A percentile compares a stretch with the other conserved stretches of the same genome.
phyloP scores from a whole-genome alignment of 2,329 filamentous ascomycete species.

The Didymosphaeria variabile region DNA sequence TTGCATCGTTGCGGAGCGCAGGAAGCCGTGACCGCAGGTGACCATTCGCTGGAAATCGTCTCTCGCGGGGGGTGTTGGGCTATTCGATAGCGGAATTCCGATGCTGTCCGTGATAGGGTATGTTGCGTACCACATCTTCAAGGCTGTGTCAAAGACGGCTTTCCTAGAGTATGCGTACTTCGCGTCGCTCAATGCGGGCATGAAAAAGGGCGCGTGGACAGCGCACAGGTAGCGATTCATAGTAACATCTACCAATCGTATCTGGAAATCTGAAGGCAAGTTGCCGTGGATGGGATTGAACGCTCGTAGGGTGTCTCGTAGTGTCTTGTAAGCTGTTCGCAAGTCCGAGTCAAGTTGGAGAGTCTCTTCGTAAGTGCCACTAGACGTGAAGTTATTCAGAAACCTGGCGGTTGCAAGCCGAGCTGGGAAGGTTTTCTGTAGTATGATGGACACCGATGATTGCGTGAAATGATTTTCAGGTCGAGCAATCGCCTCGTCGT shows the following conservation, averaged over 20 bases:
- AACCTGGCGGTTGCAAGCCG: conserved; percentile 49
- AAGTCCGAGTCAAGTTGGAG: conserved; percentile 35
- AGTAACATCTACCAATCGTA: conserved; percentile 35
- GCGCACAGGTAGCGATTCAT: conserved; percentile 39
- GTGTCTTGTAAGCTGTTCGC: conserved; percentile 28
- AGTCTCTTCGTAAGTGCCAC: conserved; percentile 38
- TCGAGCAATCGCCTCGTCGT: conserved; percentile 35
- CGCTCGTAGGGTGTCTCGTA: conserved; percentile 29
- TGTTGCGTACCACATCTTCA: conserved; percentile 37
- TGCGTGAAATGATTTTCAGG: conserved; percentile 44
- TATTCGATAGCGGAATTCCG: background rate
- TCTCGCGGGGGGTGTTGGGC: conserved; percentile 5
- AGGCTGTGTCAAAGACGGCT: conserved; percentile 34
- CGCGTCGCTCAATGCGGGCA: conserved; percentile 28
- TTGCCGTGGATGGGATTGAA: conserved; percentile 7
- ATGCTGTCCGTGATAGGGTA: conserved; percentile 10
- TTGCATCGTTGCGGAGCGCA: conserved; percentile 34
- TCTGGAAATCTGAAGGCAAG: conserved; percentile 22
- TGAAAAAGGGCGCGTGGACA: conserved; percentile 39
- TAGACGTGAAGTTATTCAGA: conserved; percentile 36
- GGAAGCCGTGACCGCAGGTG: conserved; percentile 36
- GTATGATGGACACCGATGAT: conserved; percentile 46
- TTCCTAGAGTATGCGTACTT: conserved; percentile 40
- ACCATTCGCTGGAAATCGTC: conserved; percentile 31
- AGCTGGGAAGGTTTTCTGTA: conserved; percentile 48